Evolutionary conservation across 2,329 filamentous ascomycete genomes (phyloP).

Genomic region (Alternaria angustiovoidea): DNA sequence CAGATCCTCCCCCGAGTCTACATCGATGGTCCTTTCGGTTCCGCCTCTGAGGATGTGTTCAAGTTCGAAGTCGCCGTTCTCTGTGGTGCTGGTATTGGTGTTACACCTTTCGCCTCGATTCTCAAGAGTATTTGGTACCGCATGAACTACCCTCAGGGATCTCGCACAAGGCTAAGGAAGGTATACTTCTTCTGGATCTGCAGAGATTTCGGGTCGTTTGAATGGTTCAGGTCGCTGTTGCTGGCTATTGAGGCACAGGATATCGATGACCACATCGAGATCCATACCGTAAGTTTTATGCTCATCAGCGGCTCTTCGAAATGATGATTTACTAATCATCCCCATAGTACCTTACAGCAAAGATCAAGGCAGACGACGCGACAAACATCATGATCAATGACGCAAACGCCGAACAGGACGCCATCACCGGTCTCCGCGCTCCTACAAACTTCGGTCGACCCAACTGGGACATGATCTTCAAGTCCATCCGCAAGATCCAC

Average conservation of each 20-base stretch:
- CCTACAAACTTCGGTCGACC: conserved; percentile 87
- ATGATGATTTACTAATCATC: conserved; percentile 20
- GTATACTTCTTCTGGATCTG: conserved; percentile 96
- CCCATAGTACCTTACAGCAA: conserved; percentile 76
- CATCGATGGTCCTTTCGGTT: conserved; percentile 85
- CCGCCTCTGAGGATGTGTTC: conserved; percentile 87
- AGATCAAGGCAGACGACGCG: conserved; percentile 84
- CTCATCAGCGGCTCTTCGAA: background rate
- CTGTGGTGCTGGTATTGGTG: conserved; percentile 61
- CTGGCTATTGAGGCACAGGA: conserved; percentile 88
- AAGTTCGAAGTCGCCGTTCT: conserved; percentile 65
- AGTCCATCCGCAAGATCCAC: conserved; percentile 77
- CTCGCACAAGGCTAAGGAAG: conserved; percentile 78
- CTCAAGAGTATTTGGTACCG: conserved; percentile 91
- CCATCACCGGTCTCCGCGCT: conserved; percentile 81
- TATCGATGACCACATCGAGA: conserved; percentile 83
- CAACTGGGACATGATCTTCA: conserved; percentile 92
- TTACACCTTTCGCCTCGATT: conserved; percentile 62
- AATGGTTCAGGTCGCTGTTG: conserved; percentile 87
- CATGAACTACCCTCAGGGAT: conserved; percentile 83
- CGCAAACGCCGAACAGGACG: conserved; percentile 82
- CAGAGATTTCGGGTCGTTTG: conserved; percentile 85
- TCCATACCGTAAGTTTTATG: conserved; percentile 68
- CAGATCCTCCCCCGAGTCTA: conserved; percentile 81
- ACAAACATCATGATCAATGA: conserved; percentile 95